These are phyloP conservation scores for Chaetomiaceae sp. DNA, from an alignment of 2,329 filamentous ascomycete species.

Conservation along the genomic window DNA sequence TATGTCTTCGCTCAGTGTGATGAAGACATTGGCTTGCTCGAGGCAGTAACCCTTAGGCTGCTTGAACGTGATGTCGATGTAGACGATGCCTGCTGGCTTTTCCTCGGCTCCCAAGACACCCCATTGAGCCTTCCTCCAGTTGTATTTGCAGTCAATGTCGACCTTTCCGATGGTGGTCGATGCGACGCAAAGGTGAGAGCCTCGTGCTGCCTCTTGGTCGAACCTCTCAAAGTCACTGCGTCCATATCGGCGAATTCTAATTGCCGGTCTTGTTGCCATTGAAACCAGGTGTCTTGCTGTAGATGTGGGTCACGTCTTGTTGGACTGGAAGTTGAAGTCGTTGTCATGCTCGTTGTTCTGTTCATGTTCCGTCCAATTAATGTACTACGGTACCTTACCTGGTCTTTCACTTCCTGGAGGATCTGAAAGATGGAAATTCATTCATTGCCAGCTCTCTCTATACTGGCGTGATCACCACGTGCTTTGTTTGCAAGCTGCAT, in stretches of 20 bases:
- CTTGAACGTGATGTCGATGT: not conserved
- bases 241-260: not conserved
- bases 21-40: not conserved
- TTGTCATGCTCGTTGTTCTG: no score
- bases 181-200: not conserved
- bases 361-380: no score
- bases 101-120: not conserved
- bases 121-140: not conserved
- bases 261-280: not conserved
- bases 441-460: no score
- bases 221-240: not conserved
- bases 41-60: not conserved
- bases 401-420: no score
- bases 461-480: no score
- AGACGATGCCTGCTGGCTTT: not conserved
- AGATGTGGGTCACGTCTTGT: no score
- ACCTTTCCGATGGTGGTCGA: not conserved
- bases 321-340: no score
- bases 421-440: no score
- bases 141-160: not conserved
- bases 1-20: not conserved
- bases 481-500: no score
- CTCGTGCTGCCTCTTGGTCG: not conserved
- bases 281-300: no score
- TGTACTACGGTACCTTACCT: no score